phyloP scores from a whole-genome alignment of 2,329 filamentous ascomycete genomes.

The Lasiodiplodia theobromae region DNA sequence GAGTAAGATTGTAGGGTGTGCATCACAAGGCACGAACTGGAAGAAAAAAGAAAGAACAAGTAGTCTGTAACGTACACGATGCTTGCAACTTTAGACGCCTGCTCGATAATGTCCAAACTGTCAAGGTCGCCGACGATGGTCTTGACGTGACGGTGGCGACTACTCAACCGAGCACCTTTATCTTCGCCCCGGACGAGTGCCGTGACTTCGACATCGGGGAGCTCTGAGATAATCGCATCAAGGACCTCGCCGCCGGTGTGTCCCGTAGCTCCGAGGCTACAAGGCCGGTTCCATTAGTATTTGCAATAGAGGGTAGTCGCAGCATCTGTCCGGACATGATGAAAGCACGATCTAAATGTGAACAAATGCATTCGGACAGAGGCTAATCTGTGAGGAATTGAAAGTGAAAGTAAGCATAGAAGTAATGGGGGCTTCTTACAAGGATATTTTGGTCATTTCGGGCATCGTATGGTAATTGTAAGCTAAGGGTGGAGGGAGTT shows the following conservation, averaged over 20 bases:
- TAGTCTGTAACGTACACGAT: not conserved
- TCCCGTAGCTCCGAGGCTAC: slow-evolving; percentile 21
- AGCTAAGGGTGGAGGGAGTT: not conserved
- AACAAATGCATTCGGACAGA: no score
- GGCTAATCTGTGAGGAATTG: no score
- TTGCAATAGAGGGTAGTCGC: no score
- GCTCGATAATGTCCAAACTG: slow-evolving; percentile 14
- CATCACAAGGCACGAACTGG: no score
- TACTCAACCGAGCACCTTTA: not conserved
- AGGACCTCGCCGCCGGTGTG: no score
- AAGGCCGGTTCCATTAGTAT: not conserved
- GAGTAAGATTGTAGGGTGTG: no score
- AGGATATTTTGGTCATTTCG: not conserved
- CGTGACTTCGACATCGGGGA: no score
- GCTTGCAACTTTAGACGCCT: not conserved
- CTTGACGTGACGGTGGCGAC: not conserved
- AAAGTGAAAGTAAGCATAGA: no score
- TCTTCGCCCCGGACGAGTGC: not conserved
- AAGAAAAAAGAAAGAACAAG: no score
- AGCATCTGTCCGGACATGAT: no score
- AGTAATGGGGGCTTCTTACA: not conserved
- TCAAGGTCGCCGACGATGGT: slow-evolving; percentile 20
- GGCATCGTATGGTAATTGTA: not conserved
- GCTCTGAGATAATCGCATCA: no score
- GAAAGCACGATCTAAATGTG: no score